Conservation (phyloP, 345 rosid species). For the Sisymbrium altissimum region DNA sequence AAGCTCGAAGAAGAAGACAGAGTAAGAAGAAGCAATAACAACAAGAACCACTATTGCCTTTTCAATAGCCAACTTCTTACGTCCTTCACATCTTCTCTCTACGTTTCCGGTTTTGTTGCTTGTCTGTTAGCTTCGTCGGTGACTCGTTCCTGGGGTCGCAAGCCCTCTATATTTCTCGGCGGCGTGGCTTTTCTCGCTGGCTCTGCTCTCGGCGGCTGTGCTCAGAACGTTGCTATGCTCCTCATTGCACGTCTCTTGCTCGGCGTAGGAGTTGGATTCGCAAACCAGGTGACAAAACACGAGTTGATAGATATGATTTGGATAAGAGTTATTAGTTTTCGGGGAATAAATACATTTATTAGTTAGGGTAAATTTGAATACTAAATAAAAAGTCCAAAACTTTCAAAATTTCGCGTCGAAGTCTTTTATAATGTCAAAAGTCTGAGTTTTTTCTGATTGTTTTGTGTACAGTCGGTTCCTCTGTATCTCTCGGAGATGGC, state of each 20-base stretch:
- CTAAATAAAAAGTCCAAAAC: too few relatives aligned
- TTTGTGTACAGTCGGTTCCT: slow-evolving; percentile 62
- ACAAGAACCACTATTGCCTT: slow-evolving; percentile 79
- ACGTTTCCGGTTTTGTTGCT: slow-evolving; percentile 61
- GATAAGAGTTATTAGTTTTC: not conserved
- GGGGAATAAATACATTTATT: too few relatives aligned
- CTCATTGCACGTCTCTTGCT: slow-evolving; percentile 65
- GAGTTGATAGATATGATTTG: not conserved
- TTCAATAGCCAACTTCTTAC: slow-evolving; percentile 69
- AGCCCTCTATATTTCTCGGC: slow-evolving; percentile 55
- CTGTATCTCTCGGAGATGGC: slow-evolving; percentile 84
- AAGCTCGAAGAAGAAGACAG: slow-evolving; percentile 35
- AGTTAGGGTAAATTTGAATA: too few relatives aligned
- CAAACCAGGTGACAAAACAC: slow-evolving; percentile 56
- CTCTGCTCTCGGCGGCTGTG: slow-evolving; percentile 56
- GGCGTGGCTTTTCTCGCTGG: slow-evolving; percentile 63
- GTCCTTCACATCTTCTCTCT: slow-evolving; percentile 75
- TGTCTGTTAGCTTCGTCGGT: slow-evolving; percentile 56
- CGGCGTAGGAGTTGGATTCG: slow-evolving; percentile 69
- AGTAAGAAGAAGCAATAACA: slow-evolving; percentile 42
- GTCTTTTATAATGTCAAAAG: not conserved
- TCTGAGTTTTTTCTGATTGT: not conserved
- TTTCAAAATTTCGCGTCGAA: too few relatives aligned
- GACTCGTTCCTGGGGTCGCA: slow-evolving; percentile 59
- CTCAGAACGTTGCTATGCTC: slow-evolving; percentile 53